Conservation (phyloP, 352 stramenopile species). For the Phytophthora quininea region DNA sequence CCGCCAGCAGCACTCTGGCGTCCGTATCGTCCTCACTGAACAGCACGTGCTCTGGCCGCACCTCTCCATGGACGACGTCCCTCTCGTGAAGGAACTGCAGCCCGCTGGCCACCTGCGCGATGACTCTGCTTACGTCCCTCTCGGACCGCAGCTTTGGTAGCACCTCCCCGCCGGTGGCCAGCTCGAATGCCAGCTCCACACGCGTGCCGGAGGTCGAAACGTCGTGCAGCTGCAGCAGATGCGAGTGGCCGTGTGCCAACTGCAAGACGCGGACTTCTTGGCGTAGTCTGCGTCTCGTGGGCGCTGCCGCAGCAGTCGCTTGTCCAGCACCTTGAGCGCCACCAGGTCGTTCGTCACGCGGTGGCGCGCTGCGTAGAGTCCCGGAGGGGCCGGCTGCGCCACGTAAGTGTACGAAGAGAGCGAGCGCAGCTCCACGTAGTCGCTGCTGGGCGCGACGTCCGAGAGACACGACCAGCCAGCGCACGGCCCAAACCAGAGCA, state of each 20-base stretch:
- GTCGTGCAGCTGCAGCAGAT: slow-evolving; percentile 73
- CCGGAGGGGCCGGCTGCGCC: slow-evolving; percentile 22
- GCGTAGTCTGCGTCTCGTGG: slow-evolving; percentile 62
- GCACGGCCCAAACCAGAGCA: slow-evolving; percentile 75
- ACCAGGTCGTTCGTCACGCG: slow-evolving; percentile 68
- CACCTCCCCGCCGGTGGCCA: slow-evolving; percentile 70
- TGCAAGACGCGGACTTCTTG: slow-evolving; percentile 69
- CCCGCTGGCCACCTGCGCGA: slow-evolving; percentile 48
- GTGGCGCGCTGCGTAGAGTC: slow-evolving; percentile 69
- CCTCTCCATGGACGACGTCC: slow-evolving; percentile 65
- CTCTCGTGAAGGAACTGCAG: slow-evolving; percentile 64
- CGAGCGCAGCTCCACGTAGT: slow-evolving; percentile 61
- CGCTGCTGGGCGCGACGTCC: slow-evolving; percentile 36
- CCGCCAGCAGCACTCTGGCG: slow-evolving; percentile 61
- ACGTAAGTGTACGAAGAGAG: slow-evolving; percentile 32
- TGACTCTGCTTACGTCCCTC: slow-evolving; percentile 56
- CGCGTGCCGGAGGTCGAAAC: slow-evolving; percentile 52
- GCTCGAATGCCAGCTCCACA: slow-evolving; percentile 79
- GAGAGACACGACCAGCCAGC: slow-evolving; percentile 54
- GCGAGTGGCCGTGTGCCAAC: slow-evolving; percentile 51
- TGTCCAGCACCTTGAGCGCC: slow-evolving; percentile 73
- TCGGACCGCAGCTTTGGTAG: slow-evolving; percentile 59
- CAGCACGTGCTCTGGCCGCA: slow-evolving; percentile 78
- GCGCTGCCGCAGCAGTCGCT: slow-evolving; percentile 47
- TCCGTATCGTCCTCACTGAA: slow-evolving; percentile 72